These are phyloP conservation scores for Coprinopsis cinerea DNA, from an alignment of 768 basidiomycete genomes.

Conservation along the genomic window DNA sequence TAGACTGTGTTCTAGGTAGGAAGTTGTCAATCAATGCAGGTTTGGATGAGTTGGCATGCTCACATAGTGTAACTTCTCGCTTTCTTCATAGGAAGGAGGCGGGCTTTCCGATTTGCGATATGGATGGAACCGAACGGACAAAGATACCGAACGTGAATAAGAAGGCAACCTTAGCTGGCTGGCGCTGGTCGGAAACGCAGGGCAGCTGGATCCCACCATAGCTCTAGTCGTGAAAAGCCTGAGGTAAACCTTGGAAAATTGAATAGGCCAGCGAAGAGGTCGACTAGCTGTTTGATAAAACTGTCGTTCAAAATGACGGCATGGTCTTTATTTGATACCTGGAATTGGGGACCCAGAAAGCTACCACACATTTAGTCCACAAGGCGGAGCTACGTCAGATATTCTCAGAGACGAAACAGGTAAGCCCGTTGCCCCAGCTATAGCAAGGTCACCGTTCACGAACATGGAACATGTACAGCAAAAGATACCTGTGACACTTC, in stretches of 20 bases:
- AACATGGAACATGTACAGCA: no score
- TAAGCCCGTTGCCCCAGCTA: no score
- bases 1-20: constrained; percentile 21
- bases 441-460: no score
- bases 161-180: constrained; percentile 3
- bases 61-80: not conserved
- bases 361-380: no score
- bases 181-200: not conserved
- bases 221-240: no score
- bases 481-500: no score
- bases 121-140: constrained; percentile 6
- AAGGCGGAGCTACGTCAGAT: no score
- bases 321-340: not conserved
- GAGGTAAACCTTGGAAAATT: no score
- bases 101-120: constrained; percentile 1
- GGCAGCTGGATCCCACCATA: no score
- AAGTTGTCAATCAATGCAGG: not conserved
- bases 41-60: not conserved
- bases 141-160: not conserved
- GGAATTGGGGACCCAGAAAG: not conserved
- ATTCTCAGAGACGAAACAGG: no score
- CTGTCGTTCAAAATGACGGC: no score
- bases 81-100: not conserved
- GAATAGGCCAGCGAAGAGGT: not conserved
- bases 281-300: no score